Conservation (phyloP, 768 basidiomycete species). For the Panaeolus cyanescens region DNA sequence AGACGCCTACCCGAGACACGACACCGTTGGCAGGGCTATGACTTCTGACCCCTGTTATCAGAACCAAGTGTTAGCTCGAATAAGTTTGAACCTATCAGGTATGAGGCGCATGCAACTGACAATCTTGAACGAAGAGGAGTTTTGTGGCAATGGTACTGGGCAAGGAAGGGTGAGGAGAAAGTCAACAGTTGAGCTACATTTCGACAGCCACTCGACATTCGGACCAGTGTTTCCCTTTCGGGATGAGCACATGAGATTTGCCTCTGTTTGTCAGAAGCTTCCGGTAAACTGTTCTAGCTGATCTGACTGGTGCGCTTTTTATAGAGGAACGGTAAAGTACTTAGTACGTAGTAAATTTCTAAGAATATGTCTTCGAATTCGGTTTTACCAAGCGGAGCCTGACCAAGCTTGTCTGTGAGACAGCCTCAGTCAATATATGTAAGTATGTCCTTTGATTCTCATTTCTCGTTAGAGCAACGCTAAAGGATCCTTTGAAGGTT, state of each 20-base stretch:
- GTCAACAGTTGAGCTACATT: neutral
- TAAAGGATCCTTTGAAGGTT: too few species aligned
- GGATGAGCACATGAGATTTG: neutral
- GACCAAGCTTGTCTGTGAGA: too few species aligned
- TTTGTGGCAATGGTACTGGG: neutral
- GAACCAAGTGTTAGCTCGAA: neutral
- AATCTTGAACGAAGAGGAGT: neutral
- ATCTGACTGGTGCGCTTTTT: too few species aligned
- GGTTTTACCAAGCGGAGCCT: too few species aligned
- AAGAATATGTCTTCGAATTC: too few species aligned
- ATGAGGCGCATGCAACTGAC: neutral
- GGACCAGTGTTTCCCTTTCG: neutral
- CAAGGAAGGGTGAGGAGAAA: neutral
- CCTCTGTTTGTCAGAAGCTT: neutral
- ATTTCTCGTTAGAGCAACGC: too few species aligned
- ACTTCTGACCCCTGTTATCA: neutral
- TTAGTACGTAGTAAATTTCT: too few species aligned
- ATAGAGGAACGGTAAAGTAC: neutral
- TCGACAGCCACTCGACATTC: constrained; percentile 1
- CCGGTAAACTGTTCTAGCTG: too few species aligned
- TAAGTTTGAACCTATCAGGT: neutral
- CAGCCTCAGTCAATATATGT: too few species aligned
- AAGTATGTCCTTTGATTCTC: too few species aligned
- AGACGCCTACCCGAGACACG: too few species aligned
- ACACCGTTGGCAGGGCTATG: too few species aligned